Conservation (phyloP, 2,329 filamentous ascomycete genomes). For the Monosporascus sp. region DNA sequence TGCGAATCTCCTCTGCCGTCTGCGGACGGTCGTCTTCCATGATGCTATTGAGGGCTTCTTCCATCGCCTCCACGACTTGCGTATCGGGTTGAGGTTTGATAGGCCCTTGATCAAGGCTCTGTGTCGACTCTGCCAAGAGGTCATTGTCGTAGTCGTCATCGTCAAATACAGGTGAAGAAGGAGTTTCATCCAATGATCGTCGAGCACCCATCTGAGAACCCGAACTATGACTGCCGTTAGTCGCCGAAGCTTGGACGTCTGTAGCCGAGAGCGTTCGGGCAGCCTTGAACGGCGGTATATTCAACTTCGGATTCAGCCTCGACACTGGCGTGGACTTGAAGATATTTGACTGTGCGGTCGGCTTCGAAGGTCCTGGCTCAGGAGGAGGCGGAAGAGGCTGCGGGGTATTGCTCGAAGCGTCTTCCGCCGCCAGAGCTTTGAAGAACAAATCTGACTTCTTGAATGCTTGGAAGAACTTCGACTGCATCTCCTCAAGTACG, state of each 20-base stretch:
- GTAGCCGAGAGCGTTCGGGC: slow-evolving; percentile 43
- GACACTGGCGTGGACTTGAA: slow-evolving; percentile 40
- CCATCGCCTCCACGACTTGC: slow-evolving; percentile 85
- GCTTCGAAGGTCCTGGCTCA: slow-evolving; percentile 20
- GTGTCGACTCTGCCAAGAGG: slow-evolving; percentile 62
- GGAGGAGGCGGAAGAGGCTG: slow-evolving; percentile 11
- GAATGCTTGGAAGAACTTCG: slow-evolving; percentile 75
- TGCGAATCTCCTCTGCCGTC: slow-evolving; percentile 58
- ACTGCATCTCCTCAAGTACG: slow-evolving; percentile 79
- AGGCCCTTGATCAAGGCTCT: slow-evolving; percentile 73
- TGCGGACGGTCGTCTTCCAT: slow-evolving; percentile 71
- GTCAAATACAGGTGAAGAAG: slow-evolving; percentile 61
- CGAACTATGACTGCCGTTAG: slow-evolving; percentile 31
- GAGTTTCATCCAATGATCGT: slow-evolving; percentile 65
- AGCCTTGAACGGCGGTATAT: slow-evolving; percentile 22
- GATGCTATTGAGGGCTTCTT: slow-evolving; percentile 86
- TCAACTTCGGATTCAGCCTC: slow-evolving; percentile 35
- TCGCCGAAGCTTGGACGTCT: slow-evolving; percentile 37
- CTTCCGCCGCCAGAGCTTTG: slow-evolving; percentile 89
- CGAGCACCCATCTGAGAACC: slow-evolving; percentile 43
- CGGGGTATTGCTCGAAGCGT: slow-evolving; percentile 46
- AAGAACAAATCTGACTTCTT: slow-evolving; percentile 92
- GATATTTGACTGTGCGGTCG: slow-evolving; percentile 33
- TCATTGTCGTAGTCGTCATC: slow-evolving; percentile 76
- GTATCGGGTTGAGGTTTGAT: slow-evolving; percentile 61